These are phyloP conservation scores for Fusarium sp. DNA, from an alignment of 2,329 filamentous ascomycete species.

Conservation along the genomic window DNA sequence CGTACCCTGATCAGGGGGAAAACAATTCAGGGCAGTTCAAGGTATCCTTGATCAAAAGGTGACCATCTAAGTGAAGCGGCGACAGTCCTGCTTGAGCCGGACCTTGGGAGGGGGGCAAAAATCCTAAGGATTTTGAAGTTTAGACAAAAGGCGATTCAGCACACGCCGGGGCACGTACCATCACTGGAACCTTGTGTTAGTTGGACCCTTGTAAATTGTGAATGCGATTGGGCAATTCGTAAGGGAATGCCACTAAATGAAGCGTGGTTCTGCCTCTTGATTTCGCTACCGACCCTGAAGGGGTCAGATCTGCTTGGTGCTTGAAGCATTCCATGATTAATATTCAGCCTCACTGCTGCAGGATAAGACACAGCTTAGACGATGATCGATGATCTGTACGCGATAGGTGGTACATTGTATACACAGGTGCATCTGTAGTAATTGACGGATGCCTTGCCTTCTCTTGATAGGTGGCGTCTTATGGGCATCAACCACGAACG, in stretches of 20 bases:
- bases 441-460: slow-evolving; percentile 1
- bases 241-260: slow-evolving; percentile 17
- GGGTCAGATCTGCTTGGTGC: slow-evolving; percentile 10
- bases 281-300: slow-evolving; percentile 13
- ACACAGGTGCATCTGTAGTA: slow-evolving; percentile 3
- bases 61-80: neutral
- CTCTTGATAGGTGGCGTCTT: slow-evolving; percentile 29
- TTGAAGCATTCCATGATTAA: slow-evolving; percentile 8
- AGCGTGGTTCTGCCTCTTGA: slow-evolving; percentile 15
- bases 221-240: slow-evolving; percentile 25
- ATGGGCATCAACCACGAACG: slow-evolving; percentile 34
- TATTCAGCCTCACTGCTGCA: slow-evolving; percentile 28
- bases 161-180: slow-evolving; percentile 20
- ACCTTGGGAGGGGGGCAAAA: slow-evolving; percentile 9
- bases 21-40: slow-evolving; percentile 2
- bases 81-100: neutral
- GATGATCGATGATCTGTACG: slow-evolving; percentile 10
- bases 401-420: neutral
- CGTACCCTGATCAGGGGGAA: slow-evolving; percentile 28
- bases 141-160: slow-evolving; percentile 27
- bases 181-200: slow-evolving; percentile 26
- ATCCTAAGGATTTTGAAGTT: slow-evolving; percentile 12
- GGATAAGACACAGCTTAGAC: slow-evolving; percentile 2
- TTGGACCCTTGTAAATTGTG: slow-evolving; percentile 24
- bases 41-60: neutral